Percentiles rank a stretch among this genome's conserved stretches.
Evolutionary conservation across 2,329 filamentous ascomycete genomes (phyloP).

Genomic region (Lecanicillium sp.): DNA sequence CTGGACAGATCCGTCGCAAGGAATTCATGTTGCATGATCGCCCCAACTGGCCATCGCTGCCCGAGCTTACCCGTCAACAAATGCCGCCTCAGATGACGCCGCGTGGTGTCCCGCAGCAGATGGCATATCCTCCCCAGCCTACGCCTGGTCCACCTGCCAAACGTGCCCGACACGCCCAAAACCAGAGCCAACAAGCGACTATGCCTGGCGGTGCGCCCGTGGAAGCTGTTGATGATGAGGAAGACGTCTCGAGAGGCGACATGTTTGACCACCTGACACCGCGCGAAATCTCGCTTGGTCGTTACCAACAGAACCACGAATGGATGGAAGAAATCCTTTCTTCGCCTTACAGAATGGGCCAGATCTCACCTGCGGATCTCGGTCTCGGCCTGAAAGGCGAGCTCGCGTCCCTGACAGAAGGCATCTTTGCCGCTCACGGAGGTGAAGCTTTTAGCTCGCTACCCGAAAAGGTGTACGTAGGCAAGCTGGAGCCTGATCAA

Average conservation of each 20-base stretch:
- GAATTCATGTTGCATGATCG: conserved; percentile 93
- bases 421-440: conserved; percentile 65
- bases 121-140: conserved; percentile 53
- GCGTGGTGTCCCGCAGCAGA: conserved; percentile 46
- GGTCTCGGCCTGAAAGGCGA: conserved; percentile 80
- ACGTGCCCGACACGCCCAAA: conserved; percentile 38
- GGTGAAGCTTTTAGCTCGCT: conserved; percentile 36
- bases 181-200: conserved; percentile 27
- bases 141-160: conserved; percentile 46
- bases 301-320: conserved; percentile 92
- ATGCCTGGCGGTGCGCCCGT: conserved; percentile 30
- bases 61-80: conserved; percentile 41
- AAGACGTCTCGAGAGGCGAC: conserved; percentile 81
- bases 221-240: conserved; percentile 69
- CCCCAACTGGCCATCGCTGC: conserved; percentile 81
- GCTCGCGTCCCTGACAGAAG: conserved; percentile 71
- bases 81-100: conserved; percentile 38
- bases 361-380: conserved; percentile 81
- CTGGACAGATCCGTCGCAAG: conserved; percentile 77
- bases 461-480: conserved; percentile 50
- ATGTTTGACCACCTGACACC: conserved; percentile 85
- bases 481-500: conserved; percentile 62
- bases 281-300: conserved; percentile 75
- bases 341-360: conserved; percentile 76
- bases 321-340: conserved; percentile 98